Conservation (phyloP, 2,329 filamentous ascomycete species). For the Colletotrichum lindemuthianum region DNA sequence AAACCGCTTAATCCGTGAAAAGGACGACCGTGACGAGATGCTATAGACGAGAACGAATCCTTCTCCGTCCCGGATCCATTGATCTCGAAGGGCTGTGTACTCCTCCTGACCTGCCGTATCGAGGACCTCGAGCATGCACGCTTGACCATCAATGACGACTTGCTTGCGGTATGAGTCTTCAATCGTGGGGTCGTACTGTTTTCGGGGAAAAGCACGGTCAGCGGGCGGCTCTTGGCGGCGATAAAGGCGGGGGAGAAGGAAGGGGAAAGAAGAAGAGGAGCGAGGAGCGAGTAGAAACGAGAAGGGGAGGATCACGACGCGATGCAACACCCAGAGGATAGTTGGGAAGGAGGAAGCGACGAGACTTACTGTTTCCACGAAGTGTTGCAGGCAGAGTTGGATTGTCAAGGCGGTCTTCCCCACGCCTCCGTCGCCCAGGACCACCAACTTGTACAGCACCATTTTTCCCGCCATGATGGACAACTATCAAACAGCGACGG, state of each 20-base stretch:
- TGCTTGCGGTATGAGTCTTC: constrained; percentile 90
- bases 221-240: constrained; percentile 33
- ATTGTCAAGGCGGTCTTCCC: constrained; percentile 95
- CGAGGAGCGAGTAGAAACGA: constrained; percentile 3
- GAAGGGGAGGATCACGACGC: constrained; percentile 5
- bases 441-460: constrained; percentile 96
- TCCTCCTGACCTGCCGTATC: constrained; percentile 99
- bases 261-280: constrained; percentile 23
- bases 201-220: constrained; percentile 26
- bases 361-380: constrained; percentile 86
- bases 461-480: constrained; percentile 86
- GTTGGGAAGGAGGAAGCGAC: constrained; percentile 11
- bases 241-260: constrained; percentile 29
- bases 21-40: constrained; percentile 96
- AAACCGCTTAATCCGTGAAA: constrained; percentile 93
- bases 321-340: constrained; percentile 2
- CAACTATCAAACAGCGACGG: constrained; percentile 34
- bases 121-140: constrained; percentile 96
- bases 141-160: constrained; percentile 92
- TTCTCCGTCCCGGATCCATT: constrained; percentile 98
- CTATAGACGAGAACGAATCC: constrained; percentile 98
- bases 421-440: constrained; percentile 92
- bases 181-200: constrained; percentile 85
- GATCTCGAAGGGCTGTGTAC: constrained; percentile 94
- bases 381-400: constrained; percentile 97